A percentile compares a stretch with the other conserved stretches of the same genome.
Evolutionary conservation across 1,139 yeast species (phyloP).

Genomic region (Sugiyamaella grinbergsii): DNA sequence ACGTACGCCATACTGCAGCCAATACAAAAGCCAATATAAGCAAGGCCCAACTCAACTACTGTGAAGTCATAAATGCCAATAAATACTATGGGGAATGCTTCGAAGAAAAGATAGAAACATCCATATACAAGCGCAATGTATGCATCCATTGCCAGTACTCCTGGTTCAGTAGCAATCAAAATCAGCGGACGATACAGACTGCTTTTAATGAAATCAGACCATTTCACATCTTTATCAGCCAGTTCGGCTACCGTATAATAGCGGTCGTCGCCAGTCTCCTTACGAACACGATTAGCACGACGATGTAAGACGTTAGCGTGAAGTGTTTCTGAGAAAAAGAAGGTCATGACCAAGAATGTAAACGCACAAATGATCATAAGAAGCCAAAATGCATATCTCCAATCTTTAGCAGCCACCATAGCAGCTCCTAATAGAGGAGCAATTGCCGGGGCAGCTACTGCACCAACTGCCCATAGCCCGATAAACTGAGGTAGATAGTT

Average conservation of each 20-base stretch:
- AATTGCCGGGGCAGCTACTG: constrained; percentile 57
- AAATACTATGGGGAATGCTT: constrained; percentile 61
- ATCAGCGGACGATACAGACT: constrained; percentile 51
- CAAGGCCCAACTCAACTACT: constrained; percentile 50
- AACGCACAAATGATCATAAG: constrained; percentile 47
- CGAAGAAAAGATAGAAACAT: constrained; percentile 58
- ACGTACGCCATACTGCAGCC: constrained; percentile 44
- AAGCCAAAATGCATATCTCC: constrained; percentile 51
- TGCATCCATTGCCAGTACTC: constrained; percentile 41
- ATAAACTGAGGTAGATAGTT: constrained; percentile 39
- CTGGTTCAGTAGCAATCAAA: constrained; percentile 41
- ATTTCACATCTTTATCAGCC: constrained; percentile 13
- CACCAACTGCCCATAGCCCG: constrained; percentile 54
- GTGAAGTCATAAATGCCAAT: constrained; percentile 50
- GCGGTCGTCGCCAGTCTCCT: constrained; percentile 50
- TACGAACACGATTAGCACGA: constrained; percentile 52
- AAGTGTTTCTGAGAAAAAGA: constrained; percentile 55
- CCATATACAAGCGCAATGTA: constrained; percentile 58
- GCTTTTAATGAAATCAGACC: constrained; percentile 41
- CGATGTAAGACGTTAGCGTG: constrained; percentile 50
- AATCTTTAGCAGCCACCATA: constrained; percentile 42
- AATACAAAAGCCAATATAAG: constrained; percentile 49
- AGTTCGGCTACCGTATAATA: constrained; percentile 37
- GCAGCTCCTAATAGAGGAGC: constrained; percentile 70
- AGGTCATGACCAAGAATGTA: constrained; percentile 41